phyloP scores from a whole-genome alignment of 1,139 yeast species.

The Blastobotrys serpentis region DNA sequence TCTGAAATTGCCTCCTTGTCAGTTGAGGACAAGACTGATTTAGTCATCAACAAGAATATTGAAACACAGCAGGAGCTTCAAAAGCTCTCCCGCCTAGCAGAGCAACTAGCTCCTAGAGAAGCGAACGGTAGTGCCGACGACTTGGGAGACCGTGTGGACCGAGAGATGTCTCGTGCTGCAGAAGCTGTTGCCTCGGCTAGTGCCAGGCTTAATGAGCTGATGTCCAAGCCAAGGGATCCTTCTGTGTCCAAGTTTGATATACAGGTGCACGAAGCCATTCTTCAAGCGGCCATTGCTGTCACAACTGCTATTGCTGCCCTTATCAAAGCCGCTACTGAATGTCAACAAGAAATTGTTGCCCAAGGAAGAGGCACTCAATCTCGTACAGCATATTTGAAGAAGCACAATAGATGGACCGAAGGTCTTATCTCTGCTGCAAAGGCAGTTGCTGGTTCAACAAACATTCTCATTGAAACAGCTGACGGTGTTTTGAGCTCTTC shows the following conservation, averaged over 20 bases:
- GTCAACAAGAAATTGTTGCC: constrained; percentile 79
- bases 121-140: constrained; percentile 53
- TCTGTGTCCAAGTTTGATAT: constrained; percentile 57
- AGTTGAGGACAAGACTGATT: constrained; percentile 70
- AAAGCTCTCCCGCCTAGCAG: constrained; percentile 54
- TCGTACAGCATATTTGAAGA: constrained; percentile 76
- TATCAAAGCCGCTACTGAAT: constrained; percentile 73
- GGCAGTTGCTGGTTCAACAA: constrained; percentile 84
- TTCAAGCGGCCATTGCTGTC: constrained; percentile 77
- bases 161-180: constrained; percentile 72
- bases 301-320: constrained; percentile 75
- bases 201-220: constrained; percentile 53
- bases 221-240: constrained; percentile 52
- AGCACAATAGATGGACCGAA: constrained; percentile 91
- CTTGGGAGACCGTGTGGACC: constrained; percentile 67
- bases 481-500: constrained; percentile 71
- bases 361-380: constrained; percentile 67
- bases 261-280: constrained; percentile 74
- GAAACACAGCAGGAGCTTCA: constrained; percentile 73
- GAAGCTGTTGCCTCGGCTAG: constrained; percentile 67
- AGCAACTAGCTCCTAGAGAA: constrained; percentile 52
- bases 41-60: constrained; percentile 71
- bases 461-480: constrained; percentile 75
- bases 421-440: constrained; percentile 90
- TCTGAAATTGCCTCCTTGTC: constrained; percentile 48